Evolutionary conservation across 2,329 filamentous ascomycete genomes (phyloP).

Genomic region (Sarocladium kiliense): DNA sequence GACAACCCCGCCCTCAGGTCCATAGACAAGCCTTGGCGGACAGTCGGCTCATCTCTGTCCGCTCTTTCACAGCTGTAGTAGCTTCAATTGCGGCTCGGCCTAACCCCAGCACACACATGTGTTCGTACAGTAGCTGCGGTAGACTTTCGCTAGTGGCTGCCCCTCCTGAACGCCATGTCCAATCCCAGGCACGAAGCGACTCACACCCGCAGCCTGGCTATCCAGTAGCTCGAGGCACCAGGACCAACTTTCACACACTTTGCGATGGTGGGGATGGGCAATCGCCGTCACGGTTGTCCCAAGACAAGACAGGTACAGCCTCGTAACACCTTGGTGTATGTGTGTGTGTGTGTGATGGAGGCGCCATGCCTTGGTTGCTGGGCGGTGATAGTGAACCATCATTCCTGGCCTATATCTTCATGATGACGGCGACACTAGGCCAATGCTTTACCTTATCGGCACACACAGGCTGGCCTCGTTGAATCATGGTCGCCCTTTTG

Average conservation of each 20-base stretch:
- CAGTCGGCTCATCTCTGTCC: too few relatives aligned
- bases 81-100: not conserved
- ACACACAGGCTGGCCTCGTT: too few relatives aligned
- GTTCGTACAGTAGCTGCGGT: not conserved
- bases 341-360: too few relatives aligned
- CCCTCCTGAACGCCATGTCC: not conserved
- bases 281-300: not conserved
- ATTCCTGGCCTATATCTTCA: not conserved
- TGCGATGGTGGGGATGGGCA: not conserved
- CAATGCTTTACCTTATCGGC: too few relatives aligned
- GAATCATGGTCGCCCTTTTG: too few relatives aligned
- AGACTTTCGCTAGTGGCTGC: slow-evolving; percentile 3
- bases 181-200: slow-evolving; percentile 2
- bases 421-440: not conserved
- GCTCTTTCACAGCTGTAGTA: too few relatives aligned
- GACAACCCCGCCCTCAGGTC: too few relatives aligned
- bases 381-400: not conserved
- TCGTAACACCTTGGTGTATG: too few relatives aligned
- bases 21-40: too few relatives aligned
- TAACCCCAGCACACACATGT: not conserved
- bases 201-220: not conserved
- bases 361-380: too few relatives aligned
- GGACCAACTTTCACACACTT: not conserved
- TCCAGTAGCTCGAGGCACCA: not conserved
- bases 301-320: too few relatives aligned